These are phyloP conservation scores for Pseudozyma thailandica DNA, from an alignment of 1,284 basidiomycete species.

Conservation along the genomic window DNA sequence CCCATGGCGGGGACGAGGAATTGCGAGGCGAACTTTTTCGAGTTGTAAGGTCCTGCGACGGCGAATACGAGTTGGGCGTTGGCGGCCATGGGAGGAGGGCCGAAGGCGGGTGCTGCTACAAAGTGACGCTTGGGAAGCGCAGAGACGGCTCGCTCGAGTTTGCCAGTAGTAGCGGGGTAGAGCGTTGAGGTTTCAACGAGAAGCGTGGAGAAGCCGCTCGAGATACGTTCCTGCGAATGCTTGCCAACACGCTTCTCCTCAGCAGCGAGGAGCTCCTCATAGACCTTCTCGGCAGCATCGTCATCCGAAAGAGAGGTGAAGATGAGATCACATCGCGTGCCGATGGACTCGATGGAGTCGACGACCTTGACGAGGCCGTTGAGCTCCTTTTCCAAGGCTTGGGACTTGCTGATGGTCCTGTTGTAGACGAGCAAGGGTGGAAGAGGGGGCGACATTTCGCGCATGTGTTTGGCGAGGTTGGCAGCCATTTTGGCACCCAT, in stretches of 20 bases:
- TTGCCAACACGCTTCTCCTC: conserved; percentile 66
- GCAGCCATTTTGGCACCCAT: conserved; percentile 81
- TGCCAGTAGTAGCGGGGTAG: conserved; percentile 61
- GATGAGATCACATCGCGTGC: conserved; percentile 79
- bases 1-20: conserved; percentile 79
- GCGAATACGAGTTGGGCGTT: conserved; percentile 78
- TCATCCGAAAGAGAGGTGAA: conserved; percentile 82
- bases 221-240: conserved; percentile 61
- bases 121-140: conserved; percentile 75
- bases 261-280: conserved; percentile 74
- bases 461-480: conserved; percentile 75
- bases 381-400: conserved; percentile 73
- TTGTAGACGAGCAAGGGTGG: conserved; percentile 73
- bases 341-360: conserved; percentile 74
- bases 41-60: conserved; percentile 83
- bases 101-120: conserved; percentile 84
- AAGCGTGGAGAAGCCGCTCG: conserved; percentile 27
- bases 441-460: conserved; percentile 34
- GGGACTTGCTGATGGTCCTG: conserved; percentile 74
- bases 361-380: conserved; percentile 73
- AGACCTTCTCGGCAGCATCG: conserved; percentile 77
- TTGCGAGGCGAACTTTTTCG: conserved; percentile 82
- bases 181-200: conserved; percentile 54
- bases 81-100: conserved; percentile 72
- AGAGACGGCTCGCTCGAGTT: conserved; percentile 79